A percentile compares a stretch with the other conserved stretches of the same genome.
phyloP scores from a whole-genome alignment of 2,329 filamentous ascomycete species.

The Tolypocladium pustulatum region DNA sequence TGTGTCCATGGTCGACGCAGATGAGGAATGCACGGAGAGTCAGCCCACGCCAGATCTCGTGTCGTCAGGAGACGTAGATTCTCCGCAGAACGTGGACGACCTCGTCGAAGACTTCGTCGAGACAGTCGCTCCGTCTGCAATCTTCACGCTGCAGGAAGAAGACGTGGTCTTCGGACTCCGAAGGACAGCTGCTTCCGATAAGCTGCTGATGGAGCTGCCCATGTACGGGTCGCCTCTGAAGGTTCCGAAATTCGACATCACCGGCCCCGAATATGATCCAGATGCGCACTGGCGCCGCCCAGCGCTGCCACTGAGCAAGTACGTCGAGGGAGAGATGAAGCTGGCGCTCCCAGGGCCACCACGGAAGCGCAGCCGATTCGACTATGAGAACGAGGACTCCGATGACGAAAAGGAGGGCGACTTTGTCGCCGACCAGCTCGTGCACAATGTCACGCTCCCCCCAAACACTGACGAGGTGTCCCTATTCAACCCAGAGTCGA shows the following conservation, averaged over 20 bases:
- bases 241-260: conserved; percentile 46
- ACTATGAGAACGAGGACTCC: conserved; percentile 65
- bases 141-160: conserved; percentile 74
- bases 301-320: conserved; percentile 79
- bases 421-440: conserved; percentile 42
- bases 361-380: conserved; percentile 71
- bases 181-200: conserved; percentile 63
- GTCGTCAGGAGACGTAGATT: conserved; percentile 52
- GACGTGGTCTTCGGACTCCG: conserved; percentile 73
- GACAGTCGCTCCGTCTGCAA: conserved; percentile 59
- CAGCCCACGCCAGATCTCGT: conserved; percentile 59
- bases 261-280: conserved; percentile 48
- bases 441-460: conserved; percentile 39
- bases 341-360: conserved; percentile 56
- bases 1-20: conserved; percentile 23
- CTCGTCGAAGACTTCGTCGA: conserved; percentile 28
- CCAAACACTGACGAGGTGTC: conserved; percentile 70
- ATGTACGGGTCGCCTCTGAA: conserved; percentile 60
- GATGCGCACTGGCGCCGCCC: conserved; percentile 66
- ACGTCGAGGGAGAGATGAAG: conserved; percentile 69
- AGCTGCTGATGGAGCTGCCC: conserved; percentile 70
- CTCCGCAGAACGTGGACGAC: conserved; percentile 33
- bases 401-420: conserved; percentile 47
- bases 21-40: conserved; percentile 22
- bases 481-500: conserved; percentile 82